Conservation (phyloP, 768 basidiomycete genomes). For the Holtermannia corniformis region DNA sequence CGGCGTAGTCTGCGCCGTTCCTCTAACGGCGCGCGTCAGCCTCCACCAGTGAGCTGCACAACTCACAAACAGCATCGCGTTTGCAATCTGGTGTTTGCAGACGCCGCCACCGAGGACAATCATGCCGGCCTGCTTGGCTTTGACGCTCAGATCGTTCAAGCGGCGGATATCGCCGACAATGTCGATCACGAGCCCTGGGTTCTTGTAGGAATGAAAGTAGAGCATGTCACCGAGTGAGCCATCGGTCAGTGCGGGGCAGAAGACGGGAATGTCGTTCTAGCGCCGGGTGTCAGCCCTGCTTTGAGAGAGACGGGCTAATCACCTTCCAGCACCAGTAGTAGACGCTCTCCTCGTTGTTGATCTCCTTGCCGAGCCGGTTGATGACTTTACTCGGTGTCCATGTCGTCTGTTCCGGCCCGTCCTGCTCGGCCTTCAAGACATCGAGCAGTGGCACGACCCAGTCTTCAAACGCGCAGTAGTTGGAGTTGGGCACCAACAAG, state of each 20-base stretch:
- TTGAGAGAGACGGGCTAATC: slow-evolving; percentile 34
- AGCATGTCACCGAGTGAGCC: slow-evolving; percentile 99
- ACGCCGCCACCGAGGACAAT: slow-evolving; percentile 95
- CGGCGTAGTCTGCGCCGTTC: slow-evolving; percentile 94
- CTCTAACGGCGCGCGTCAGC: slow-evolving; percentile 49
- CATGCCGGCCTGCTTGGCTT: slow-evolving; percentile 91
- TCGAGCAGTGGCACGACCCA: slow-evolving; percentile 96
- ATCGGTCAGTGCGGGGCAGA: slow-evolving; percentile 95
- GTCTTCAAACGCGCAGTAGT: slow-evolving; percentile 98
- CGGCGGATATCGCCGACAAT: slow-evolving; percentile 89
- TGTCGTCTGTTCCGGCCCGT: slow-evolving; percentile 40
- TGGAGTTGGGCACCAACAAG: slow-evolving; percentile 90
- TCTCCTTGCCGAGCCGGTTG: slow-evolving; percentile 86
- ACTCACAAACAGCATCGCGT: slow-evolving; percentile 93
- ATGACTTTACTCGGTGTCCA: slow-evolving; percentile 98
- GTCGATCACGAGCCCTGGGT: slow-evolving; percentile 74
- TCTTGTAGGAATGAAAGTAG: slow-evolving; percentile 92
- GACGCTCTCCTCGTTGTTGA: slow-evolving; percentile 90
- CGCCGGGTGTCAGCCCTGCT: not conserved
- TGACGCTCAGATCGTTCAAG: slow-evolving; percentile 79
- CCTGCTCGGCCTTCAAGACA: slow-evolving; percentile 78
- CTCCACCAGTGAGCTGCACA: slow-evolving; percentile 1
- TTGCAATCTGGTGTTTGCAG: slow-evolving; percentile 99
- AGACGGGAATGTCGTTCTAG: slow-evolving; percentile 98
- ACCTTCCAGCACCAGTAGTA: slow-evolving; percentile 99